Percentiles rank a stretch among this genome's conserved stretches.
Conservation (phyloP, 2,329 filamentous ascomycete genomes). For the Paraphoma chrysanthemicola region DNA sequence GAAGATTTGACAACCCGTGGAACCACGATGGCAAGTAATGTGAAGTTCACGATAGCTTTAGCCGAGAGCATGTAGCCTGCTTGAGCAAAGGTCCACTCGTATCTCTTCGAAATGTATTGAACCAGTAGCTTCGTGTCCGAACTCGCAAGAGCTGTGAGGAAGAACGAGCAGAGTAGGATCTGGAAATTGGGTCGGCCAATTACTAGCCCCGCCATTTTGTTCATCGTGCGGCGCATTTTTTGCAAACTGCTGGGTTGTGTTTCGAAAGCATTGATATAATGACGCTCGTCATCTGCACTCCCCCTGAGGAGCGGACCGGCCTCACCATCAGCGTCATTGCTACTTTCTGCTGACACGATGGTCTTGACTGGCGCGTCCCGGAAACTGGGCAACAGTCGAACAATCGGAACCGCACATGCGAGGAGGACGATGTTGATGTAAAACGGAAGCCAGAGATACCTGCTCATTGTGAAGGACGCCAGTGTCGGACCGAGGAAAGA, state of each 20-base stretch:
- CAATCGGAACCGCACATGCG: conserved; percentile 31
- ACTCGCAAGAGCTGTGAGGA: conserved; percentile 46
- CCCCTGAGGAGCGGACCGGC: conserved; percentile 29
- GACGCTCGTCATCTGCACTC: conserved; percentile 10
- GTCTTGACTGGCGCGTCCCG: background rate
- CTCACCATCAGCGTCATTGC: conserved; percentile 16
- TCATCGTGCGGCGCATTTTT: conserved; percentile 18
- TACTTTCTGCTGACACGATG: background rate
- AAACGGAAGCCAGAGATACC: conserved; percentile 46
- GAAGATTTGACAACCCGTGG: conserved; percentile 42
- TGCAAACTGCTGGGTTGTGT: conserved; percentile 17
- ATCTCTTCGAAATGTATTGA: conserved; percentile 49
- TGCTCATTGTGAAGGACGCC: conserved; percentile 44
- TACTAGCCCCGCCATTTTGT: conserved; percentile 25
- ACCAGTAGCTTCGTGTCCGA: conserved; percentile 48
- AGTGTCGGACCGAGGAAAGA: conserved; percentile 44
- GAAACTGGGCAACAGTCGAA: conserved; percentile 26
- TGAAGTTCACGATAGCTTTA: conserved; percentile 47
- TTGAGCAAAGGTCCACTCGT: conserved; percentile 47
- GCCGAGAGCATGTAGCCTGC: conserved; percentile 48
- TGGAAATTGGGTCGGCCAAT: conserved; percentile 43
- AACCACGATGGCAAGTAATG: conserved; percentile 40
- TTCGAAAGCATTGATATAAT: conserved; percentile 35
- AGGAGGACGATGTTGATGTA: conserved; percentile 41
- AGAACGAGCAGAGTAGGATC: conserved; percentile 40